These are phyloP conservation scores for Micromonas commoda DNA, from an alignment of 139 green algal species.

Conservation along the genomic window DNA sequence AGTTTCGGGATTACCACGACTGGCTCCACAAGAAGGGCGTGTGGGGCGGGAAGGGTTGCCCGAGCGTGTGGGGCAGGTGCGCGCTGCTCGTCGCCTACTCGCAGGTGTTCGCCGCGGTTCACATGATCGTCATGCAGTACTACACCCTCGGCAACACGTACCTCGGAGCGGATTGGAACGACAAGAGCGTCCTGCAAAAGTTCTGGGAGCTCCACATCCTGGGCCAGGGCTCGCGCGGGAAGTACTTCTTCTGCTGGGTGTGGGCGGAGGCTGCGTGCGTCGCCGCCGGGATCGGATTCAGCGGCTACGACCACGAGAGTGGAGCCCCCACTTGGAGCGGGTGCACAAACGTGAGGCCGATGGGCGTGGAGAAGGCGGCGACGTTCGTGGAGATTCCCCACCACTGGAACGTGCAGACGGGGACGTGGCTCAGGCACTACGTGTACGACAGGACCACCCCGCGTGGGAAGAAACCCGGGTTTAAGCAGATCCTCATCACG, in stretches of 20 bases:
- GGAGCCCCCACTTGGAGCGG: neutral
- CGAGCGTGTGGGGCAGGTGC: neutral
- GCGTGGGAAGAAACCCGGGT: conserved; percentile 1
- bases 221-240: neutral
- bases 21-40: neutral
- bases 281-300: conserved; percentile 7
- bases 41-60: neutral
- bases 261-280: neutral
- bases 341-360: neutral
- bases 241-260: conserved; percentile 32
- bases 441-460: conserved; percentile 3
- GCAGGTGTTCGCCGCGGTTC: neutral
- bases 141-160: neutral
- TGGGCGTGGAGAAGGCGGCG: neutral
- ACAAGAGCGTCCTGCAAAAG: neutral
- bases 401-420: conserved; percentile 22
- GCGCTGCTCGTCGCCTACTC: neutral
- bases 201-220: conserved; percentile 5
- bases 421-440: conserved; percentile 22
- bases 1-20: conserved; percentile 5
- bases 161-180: neutral
- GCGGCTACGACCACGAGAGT: neutral
- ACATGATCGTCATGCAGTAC: neutral
- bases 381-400: conserved; percentile 1
- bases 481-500: conserved; percentile 18